phyloP scores from a whole-genome alignment of 805 yeast genomes.

The Sugiyamaella smithiae region DNA sequence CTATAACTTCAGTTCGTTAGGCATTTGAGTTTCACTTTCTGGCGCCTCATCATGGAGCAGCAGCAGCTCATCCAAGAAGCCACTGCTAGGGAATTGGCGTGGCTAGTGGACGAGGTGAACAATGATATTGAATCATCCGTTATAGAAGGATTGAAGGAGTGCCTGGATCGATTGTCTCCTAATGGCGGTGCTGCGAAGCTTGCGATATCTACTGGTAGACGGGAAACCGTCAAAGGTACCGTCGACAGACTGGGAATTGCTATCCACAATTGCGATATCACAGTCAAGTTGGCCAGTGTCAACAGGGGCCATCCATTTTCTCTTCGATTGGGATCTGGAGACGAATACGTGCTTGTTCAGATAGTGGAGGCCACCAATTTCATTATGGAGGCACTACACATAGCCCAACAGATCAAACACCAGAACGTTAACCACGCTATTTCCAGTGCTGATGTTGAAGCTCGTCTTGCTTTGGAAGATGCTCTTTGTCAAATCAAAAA shows the following conservation, averaged over 20 bases:
- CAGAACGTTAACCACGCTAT: not conserved
- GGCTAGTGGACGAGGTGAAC: constrained; percentile 22
- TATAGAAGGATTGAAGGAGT: constrained; percentile 20
- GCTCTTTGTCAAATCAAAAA: constrained; percentile 6
- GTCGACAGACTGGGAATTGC: constrained; percentile 22
- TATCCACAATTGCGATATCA: constrained; percentile 18
- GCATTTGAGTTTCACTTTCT: no score
- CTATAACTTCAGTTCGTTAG: no score
- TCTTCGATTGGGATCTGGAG: constrained; percentile 11
- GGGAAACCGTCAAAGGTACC: constrained; percentile 26
- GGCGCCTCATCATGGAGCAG: no score
- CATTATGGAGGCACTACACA: constrained; percentile 14
- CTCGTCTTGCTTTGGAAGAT: constrained; percentile 1
- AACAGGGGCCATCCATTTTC: constrained; percentile 17
- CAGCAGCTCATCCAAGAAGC: constrained; percentile 3
- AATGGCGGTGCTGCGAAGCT: constrained; percentile 22
- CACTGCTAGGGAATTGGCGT: constrained; percentile 17
- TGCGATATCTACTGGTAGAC: constrained; percentile 23
- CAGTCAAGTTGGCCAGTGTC: constrained; percentile 15
- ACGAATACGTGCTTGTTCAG: constrained; percentile 17
- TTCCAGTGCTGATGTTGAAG: constrained; percentile 1
- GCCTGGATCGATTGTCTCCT: constrained; percentile 18
- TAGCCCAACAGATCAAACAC: not conserved
- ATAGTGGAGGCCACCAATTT: constrained; percentile 22
- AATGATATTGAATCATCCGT: constrained; percentile 16